Evolutionary conservation across 306 rosid species (phyloP).

Genomic region (Inga laurina): DNA sequence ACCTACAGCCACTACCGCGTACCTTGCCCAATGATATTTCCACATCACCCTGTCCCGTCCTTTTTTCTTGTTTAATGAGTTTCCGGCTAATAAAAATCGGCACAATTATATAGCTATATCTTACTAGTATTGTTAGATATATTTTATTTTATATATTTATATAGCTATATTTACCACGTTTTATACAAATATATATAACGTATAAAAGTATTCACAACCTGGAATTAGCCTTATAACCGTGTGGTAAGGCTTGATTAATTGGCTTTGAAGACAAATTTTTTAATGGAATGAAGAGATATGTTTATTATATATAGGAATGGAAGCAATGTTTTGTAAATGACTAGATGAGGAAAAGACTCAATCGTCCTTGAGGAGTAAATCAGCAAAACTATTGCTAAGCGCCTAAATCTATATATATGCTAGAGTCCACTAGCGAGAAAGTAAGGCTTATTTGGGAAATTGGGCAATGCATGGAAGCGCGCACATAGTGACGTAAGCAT

Average conservation of each 20-base stretch:
- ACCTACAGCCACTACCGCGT: constrained; percentile 29
- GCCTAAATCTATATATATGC: too few species aligned
- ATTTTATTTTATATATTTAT: too few species aligned
- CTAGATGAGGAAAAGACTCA: neutral
- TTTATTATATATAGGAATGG: neutral
- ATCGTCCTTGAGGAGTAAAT: neutral
- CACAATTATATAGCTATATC: too few species aligned
- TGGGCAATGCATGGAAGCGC: too few species aligned
- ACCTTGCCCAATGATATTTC: constrained; percentile 1
- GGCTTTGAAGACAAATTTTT: neutral
- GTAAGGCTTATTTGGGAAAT: too few species aligned
- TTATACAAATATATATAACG: neutral
- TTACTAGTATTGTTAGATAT: neutral
- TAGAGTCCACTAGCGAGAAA: neutral
- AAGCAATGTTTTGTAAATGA: neutral
- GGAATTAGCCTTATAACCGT: neutral
- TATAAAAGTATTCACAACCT: neutral
- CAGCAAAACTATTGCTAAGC: neutral
- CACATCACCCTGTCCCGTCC: neutral
- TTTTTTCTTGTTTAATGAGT: neutral
- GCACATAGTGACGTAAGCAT: too few species aligned
- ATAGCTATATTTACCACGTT: neutral
- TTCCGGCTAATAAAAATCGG: neutral
- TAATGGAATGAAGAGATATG: neutral
- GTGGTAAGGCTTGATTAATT: neutral